These are phyloP conservation scores for Didymella arachidicola DNA, from an alignment of 2,329 filamentous ascomycete genomes.

Conservation along the genomic window DNA sequence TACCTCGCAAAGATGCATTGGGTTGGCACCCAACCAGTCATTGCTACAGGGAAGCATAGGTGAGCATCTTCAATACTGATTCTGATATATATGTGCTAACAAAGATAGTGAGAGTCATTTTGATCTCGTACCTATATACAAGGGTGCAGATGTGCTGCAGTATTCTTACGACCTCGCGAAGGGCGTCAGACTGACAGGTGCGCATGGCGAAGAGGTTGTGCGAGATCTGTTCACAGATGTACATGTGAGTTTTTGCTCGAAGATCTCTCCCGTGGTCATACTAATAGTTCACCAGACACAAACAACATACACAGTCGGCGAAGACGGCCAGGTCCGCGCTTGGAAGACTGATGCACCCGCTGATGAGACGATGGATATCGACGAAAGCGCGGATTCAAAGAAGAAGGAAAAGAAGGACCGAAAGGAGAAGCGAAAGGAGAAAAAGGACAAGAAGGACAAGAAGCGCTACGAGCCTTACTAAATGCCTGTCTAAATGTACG, in stretches of 20 bases:
- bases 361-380: constrained; percentile 37
- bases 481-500: background rate
- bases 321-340: constrained; percentile 56
- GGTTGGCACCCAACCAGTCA: constrained; percentile 65
- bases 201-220: constrained; percentile 59
- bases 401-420: constrained; percentile 39
- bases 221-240: constrained; percentile 55
- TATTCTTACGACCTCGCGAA: constrained; percentile 40
- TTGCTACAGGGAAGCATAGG: constrained; percentile 74
- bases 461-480: constrained; percentile 52
- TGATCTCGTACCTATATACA: constrained; percentile 43
- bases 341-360: constrained; percentile 47
- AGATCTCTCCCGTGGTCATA: background rate
- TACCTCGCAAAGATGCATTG: constrained; percentile 75
- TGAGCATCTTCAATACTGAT: constrained; percentile 50
- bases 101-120: constrained; percentile 34
- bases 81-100: constrained; percentile 2
- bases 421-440: constrained; percentile 45
- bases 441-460: constrained; percentile 47
- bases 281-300: constrained; percentile 32
- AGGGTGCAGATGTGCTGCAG: constrained; percentile 33
- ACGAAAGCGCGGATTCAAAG: constrained; percentile 28
- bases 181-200: constrained; percentile 49
- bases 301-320: constrained; percentile 58
- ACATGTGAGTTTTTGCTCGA: constrained; percentile 37